Evolutionary conservation across 1,139 yeast species (phyloP).

Genomic region (Neolecta irregularis): DNA sequence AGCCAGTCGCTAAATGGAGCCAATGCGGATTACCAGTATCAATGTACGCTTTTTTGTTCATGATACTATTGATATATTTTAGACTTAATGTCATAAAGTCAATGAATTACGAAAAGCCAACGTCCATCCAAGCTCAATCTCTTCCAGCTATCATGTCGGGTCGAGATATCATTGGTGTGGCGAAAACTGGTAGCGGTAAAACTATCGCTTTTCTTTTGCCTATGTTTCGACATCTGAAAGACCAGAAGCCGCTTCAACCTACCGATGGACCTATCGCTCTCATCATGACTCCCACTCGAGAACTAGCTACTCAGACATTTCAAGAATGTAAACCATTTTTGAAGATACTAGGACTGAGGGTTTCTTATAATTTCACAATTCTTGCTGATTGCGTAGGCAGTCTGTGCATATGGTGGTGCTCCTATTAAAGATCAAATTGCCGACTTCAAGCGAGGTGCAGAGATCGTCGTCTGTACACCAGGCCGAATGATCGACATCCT

Average conservation of each 20-base stretch:
- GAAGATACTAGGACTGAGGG: slow-evolving; percentile 31
- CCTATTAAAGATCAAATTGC: slow-evolving; percentile 71
- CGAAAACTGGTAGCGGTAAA: slow-evolving; percentile 94
- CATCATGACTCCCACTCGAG: slow-evolving; percentile 84
- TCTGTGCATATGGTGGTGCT: slow-evolving; percentile 92
- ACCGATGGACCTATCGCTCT: slow-evolving; percentile 68
- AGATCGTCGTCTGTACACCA: slow-evolving; percentile 84
- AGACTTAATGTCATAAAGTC: slow-evolving; percentile 35
- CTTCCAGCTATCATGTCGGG: slow-evolving; percentile 86
- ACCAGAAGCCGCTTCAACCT: slow-evolving; percentile 40
- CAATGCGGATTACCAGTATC: slow-evolving; percentile 62
- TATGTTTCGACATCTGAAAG: slow-evolving; percentile 63
- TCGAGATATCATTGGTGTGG: slow-evolving; percentile 79
- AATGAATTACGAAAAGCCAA: slow-evolving; percentile 48
- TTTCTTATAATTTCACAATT: not conserved
- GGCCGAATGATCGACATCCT: slow-evolving; percentile 85
- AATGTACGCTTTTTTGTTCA: slow-evolving; percentile 19
- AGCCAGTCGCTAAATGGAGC: slow-evolving; percentile 64
- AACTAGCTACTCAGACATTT: slow-evolving; percentile 70
- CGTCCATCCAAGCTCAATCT: slow-evolving; percentile 84
- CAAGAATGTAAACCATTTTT: slow-evolving; percentile 52
- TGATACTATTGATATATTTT: not conserved
- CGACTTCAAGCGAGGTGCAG: slow-evolving; percentile 61
- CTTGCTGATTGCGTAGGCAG: slow-evolving; percentile 25
- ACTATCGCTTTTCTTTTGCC: slow-evolving; percentile 82